Percentiles rank a stretch among this genome's conserved stretches.
phyloP scores from a whole-genome alignment of 257 asterid species.

The Fraxinus americana region DNA sequence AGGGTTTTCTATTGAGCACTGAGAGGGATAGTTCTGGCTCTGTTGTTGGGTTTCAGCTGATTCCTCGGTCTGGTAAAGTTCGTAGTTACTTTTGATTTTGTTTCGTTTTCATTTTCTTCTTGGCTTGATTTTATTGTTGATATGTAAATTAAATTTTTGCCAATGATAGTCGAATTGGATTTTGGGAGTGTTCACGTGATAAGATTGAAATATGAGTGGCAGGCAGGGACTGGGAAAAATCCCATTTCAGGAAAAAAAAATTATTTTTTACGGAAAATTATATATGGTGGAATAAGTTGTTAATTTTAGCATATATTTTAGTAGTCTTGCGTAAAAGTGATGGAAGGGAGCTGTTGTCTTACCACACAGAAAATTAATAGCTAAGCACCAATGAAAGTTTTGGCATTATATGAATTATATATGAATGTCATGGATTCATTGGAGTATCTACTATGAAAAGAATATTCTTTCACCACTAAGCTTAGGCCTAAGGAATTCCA shows the following conservation, averaged over 20 bases:
- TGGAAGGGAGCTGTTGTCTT: too few relatives aligned
- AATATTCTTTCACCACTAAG: not conserved
- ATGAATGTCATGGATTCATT: not conserved
- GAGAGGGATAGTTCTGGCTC: slow-evolving; percentile 64
- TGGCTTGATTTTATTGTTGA: not conserved
- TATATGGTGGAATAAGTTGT: not conserved
- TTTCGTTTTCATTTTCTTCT: not conserved
- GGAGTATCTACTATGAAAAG: not conserved
- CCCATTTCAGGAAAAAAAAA: not conserved
- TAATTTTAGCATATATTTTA: not conserved
- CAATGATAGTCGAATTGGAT: not conserved
- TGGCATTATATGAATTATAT: too few relatives aligned
- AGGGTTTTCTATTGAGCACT: slow-evolving; percentile 46
- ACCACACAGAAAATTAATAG: too few relatives aligned
- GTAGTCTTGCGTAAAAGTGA: not conserved
- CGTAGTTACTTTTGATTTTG: not conserved
- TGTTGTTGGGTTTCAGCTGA: slow-evolving; percentile 65
- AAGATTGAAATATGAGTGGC: slow-evolving; percentile 15
- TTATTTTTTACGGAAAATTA: not conserved
- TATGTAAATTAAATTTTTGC: too few relatives aligned
- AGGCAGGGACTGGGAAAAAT: not conserved
- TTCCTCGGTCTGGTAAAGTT: slow-evolving; percentile 62
- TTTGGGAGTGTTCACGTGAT: not conserved
- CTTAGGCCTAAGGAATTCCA: not conserved
- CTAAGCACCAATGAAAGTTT: too few relatives aligned